Evolutionary conservation across 441 rosid genomes (phyloP).

Genomic region (Pelargonium myrrhifolium): DNA sequence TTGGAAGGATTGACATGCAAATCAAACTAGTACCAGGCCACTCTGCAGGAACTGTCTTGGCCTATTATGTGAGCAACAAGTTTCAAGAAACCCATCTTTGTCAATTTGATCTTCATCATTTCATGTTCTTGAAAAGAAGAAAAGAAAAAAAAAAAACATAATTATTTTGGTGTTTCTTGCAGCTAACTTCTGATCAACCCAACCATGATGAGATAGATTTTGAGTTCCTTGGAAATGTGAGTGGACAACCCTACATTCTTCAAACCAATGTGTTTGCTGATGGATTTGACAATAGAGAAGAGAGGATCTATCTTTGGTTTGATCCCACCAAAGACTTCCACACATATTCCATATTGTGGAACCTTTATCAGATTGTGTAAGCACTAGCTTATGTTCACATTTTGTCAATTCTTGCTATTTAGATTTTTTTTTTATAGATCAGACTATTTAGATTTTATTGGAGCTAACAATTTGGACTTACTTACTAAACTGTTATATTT

Average conservation of each 20-base stretch:
- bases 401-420: background rate
- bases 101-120: too few relatives aligned
- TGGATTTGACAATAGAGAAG: slow-evolving; percentile 65
- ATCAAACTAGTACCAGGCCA: slow-evolving; percentile 66
- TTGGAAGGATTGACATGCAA: slow-evolving; percentile 64
- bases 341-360: slow-evolving; percentile 70
- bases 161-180: background rate
- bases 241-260: slow-evolving; percentile 58
- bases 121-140: too few relatives aligned
- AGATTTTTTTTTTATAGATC: too few relatives aligned
- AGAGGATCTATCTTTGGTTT: slow-evolving; percentile 76
- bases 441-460: too few relatives aligned
- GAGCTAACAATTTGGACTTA: too few relatives aligned
- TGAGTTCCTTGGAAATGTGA: slow-evolving; percentile 65
- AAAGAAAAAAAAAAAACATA: too few relatives aligned
- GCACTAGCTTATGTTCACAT: slow-evolving; percentile 2
- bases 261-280: slow-evolving; percentile 69
- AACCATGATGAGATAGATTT: slow-evolving; percentile 75
- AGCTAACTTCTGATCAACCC: slow-evolving; percentile 61
- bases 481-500: too few relatives aligned
- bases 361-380: slow-evolving; percentile 78
- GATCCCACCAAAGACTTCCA: slow-evolving; percentile 73
- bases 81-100: too few relatives aligned
- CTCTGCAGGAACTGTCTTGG: slow-evolving; percentile 84
- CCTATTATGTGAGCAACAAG: slow-evolving; percentile 50